phyloP scores from a whole-genome alignment of 1,139 yeast genomes.

The Geotrichum phurueaensis region DNA sequence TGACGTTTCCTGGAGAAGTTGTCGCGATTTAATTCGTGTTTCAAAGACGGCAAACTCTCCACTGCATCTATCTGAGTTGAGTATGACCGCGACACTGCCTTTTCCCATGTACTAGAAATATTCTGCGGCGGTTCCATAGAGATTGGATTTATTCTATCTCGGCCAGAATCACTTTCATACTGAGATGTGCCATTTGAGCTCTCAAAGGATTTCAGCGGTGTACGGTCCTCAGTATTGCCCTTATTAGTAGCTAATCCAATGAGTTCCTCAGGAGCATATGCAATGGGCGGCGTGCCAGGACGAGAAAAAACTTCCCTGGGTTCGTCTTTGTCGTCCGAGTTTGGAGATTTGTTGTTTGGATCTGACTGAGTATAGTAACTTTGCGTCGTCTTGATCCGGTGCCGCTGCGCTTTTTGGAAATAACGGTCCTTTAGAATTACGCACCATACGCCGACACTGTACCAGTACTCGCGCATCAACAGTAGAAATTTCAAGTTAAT shows the following conservation, averaged over 20 bases:
- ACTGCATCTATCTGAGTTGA: not conserved
- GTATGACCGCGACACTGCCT: not conserved
- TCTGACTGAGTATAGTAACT: not conserved
- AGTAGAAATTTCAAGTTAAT: slow-evolving; percentile 32
- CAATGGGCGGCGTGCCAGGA: slow-evolving; percentile 25
- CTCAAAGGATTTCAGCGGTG: not conserved
- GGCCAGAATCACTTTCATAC: not conserved
- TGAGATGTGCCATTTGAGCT: not conserved
- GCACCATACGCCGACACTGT: slow-evolving; percentile 37
- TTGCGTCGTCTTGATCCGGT: slow-evolving; percentile 13
- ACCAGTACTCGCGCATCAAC: slow-evolving; percentile 34
- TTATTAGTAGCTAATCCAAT: slow-evolving; percentile 17
- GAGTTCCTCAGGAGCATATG: slow-evolving; percentile 26
- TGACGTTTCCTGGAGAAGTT: not conserved
- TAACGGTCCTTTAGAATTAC: slow-evolving; percentile 34
- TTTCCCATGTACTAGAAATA: not conserved
- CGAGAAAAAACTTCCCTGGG: slow-evolving; percentile 21
- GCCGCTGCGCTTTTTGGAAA: slow-evolving; percentile 19
- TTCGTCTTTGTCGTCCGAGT: not conserved
- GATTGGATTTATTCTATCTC: not conserved
- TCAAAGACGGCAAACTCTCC: not conserved
- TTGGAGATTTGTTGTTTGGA: not conserved
- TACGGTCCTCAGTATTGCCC: not conserved
- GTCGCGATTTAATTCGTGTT: not conserved
- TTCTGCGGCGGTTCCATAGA: not conserved